Percentiles rank a stretch among this genome's conserved stretches.
These are phyloP conservation scores for Inonotus hispidus DNA, from an alignment of 1,284 basidiomycete species.

Conservation along the genomic window DNA sequence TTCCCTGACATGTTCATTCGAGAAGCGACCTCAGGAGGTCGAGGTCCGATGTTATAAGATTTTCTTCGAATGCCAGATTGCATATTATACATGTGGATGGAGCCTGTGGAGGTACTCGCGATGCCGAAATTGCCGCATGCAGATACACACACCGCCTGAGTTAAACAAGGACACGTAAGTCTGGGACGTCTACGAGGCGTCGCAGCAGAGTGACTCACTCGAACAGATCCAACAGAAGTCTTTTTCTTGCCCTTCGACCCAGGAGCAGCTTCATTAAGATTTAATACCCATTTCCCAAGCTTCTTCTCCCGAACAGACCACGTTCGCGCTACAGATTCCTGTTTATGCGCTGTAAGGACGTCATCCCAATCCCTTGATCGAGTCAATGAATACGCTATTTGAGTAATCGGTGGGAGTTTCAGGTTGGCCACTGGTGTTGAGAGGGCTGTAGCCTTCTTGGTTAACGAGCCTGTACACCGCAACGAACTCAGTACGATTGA, in stretches of 20 bases:
- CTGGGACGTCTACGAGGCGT: background rate
- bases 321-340: slow-evolving; percentile 74
- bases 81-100: slow-evolving; percentile 90
- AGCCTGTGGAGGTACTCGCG: slow-evolving; percentile 74
- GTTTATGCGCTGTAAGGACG: slow-evolving; percentile 83
- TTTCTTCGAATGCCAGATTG: slow-evolving; percentile 89
- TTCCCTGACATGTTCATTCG: slow-evolving; percentile 37
- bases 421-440: slow-evolving; percentile 77
- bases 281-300: slow-evolving; percentile 63
- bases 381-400: slow-evolving; percentile 74
- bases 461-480: slow-evolving; percentile 62
- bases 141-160: slow-evolving; percentile 81
- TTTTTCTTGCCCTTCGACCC: slow-evolving; percentile 40
- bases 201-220: slow-evolving; percentile 38
- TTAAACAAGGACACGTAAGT: background rate
- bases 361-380: slow-evolving; percentile 98
- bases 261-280: slow-evolving; percentile 42
- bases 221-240: slow-evolving; percentile 50
- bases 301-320: slow-evolving; percentile 86
- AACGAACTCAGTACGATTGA: background rate
- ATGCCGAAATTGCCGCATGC: slow-evolving; percentile 97
- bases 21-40: slow-evolving; percentile 48
- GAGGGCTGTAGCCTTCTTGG: slow-evolving; percentile 78
- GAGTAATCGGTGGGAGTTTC: slow-evolving; percentile 76
- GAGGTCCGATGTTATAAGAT: slow-evolving; percentile 62